Evolutionary conservation across 352 stramenopile genomes (phyloP).

Genomic region (Pythium inflatum): DNA sequence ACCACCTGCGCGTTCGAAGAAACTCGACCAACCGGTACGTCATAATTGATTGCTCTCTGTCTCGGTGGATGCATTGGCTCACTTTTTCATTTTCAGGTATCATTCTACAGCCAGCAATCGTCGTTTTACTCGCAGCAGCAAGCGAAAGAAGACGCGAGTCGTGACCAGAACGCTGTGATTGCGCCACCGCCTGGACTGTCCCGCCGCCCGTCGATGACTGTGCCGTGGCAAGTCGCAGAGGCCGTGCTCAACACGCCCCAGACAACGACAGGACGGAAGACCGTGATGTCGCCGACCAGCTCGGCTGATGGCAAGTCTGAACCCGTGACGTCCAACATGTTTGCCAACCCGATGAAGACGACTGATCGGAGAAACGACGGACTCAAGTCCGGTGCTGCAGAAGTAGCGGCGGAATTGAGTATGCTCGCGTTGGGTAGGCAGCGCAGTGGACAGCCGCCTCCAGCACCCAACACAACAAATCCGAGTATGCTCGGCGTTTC

Average conservation of each 20-base stretch:
- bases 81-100: slow-evolving; percentile 27
- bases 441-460: slow-evolving; percentile 38
- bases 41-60: neutral
- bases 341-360: slow-evolving; percentile 34
- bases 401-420: slow-evolving; percentile 70
- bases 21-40: slow-evolving; percentile 49
- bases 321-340: slow-evolving; percentile 46
- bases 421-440: slow-evolving; percentile 51
- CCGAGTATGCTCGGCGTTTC: slow-evolving; percentile 37
- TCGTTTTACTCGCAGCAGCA: slow-evolving; percentile 75
- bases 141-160: slow-evolving; percentile 52
- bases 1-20: slow-evolving; percentile 67
- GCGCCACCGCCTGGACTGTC: slow-evolving; percentile 71
- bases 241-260: slow-evolving; percentile 82
- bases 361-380: slow-evolving; percentile 34
- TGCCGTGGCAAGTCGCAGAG: slow-evolving; percentile 85
- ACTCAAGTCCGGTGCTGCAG: slow-evolving; percentile 64
- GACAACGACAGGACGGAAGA: slow-evolving; percentile 67
- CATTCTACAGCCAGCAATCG: slow-evolving; percentile 75
- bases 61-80: too few relatives aligned
- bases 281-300: slow-evolving; percentile 47
- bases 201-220: slow-evolving; percentile 81
- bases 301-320: slow-evolving; percentile 16
- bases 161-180: slow-evolving; percentile 73
- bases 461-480: slow-evolving; percentile 21